Conservation (phyloP, 1,139 yeast genomes). For the Scheffersomyces parashehatae region DNA sequence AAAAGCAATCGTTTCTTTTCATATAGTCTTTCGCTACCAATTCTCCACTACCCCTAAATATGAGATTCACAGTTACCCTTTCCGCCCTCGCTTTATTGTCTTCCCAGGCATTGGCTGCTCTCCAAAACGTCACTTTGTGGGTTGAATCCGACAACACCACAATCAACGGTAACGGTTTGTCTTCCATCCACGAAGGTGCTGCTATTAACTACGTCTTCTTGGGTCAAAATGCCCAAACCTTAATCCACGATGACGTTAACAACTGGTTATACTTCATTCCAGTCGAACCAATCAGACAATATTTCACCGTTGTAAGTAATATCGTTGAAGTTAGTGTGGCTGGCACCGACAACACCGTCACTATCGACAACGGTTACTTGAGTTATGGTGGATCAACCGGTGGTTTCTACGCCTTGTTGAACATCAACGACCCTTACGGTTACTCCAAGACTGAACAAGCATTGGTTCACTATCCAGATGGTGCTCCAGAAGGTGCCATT, state of each 20-base stretch:
- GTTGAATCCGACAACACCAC: conserved; percentile 4
- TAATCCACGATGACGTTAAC: conserved; percentile 6
- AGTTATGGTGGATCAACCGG: conserved; percentile 28
- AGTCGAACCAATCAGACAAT: not conserved
- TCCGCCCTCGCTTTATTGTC: conserved; percentile 1
- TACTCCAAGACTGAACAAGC: conserved; percentile 31
- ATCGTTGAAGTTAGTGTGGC: conserved; percentile 11
- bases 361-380: conserved; percentile 23
- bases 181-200: conserved; percentile 54
- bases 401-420: conserved; percentile 41
- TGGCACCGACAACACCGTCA: conserved; percentile 13
- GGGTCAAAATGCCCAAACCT: conserved; percentile 14
- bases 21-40: not conserved
- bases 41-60: not conserved
- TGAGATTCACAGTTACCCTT: not conserved
- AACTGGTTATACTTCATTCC: not conserved
- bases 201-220: conserved; percentile 50
- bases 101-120: conserved; percentile 3
- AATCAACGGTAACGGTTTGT: conserved; percentile 29
- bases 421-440: conserved; percentile 45
- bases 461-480: conserved; percentile 16
- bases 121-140: conserved; percentile 1
- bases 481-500: conserved; percentile 19
- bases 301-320: conserved; percentile 7
- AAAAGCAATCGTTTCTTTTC: no score